Evolutionary conservation across 257 asterid genomes (phyloP).

Genomic region (Anisodus tanguticus): DNA sequence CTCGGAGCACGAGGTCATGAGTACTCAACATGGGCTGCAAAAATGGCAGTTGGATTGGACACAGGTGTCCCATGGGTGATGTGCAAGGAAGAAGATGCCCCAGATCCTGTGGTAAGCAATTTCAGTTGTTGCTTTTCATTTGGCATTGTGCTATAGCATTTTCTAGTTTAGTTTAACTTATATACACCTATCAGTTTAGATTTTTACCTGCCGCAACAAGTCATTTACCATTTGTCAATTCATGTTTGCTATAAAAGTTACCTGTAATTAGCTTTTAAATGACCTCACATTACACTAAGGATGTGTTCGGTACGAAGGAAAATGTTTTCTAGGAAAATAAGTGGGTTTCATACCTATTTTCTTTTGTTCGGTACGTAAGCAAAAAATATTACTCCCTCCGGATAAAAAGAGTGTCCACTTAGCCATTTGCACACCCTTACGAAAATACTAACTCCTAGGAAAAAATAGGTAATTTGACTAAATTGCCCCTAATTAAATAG

Average conservation of each 20-base stretch:
- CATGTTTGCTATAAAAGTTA: not conserved
- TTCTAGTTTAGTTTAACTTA: not conserved
- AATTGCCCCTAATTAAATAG: no score
- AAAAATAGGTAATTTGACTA: no score
- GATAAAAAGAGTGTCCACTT: no score
- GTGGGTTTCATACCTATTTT: no score
- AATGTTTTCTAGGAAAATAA: no score
- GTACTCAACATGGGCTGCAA: slow-evolving; percentile 54
- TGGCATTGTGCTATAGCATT: not conserved
- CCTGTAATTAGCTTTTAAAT: slow-evolving; percentile 10
- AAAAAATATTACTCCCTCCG: no score
- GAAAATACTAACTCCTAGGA: no score
- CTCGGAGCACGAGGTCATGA: slow-evolving; percentile 46
- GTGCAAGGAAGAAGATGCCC: slow-evolving; percentile 70
- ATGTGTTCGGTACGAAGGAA: no score
- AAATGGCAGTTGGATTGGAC: slow-evolving; percentile 50
- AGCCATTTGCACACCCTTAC: no score
- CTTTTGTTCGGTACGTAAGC: no score
- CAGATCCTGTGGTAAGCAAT: slow-evolving; percentile 83
- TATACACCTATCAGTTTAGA: not conserved
- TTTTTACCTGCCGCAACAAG: not conserved
- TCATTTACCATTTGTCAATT: not conserved
- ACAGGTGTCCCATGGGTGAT: slow-evolving; percentile 63
- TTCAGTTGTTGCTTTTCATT: not conserved
- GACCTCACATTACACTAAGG: no score